Conservation (phyloP, 306 rosid species). For the Sophora flavescens region DNA sequence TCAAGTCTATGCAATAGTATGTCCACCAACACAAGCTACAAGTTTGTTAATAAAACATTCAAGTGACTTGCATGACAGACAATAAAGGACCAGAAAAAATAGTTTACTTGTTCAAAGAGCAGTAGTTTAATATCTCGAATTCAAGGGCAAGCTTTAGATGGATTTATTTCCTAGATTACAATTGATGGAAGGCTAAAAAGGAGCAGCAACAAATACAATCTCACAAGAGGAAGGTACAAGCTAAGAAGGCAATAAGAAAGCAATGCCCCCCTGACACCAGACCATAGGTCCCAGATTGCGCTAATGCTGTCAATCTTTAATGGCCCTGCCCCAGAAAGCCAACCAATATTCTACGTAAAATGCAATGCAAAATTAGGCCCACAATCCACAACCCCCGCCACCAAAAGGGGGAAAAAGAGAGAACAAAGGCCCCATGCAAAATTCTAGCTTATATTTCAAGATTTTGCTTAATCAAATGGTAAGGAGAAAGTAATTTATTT, state of each 20-base stretch:
- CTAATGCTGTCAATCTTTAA: not conserved
- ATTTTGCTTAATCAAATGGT: not conserved
- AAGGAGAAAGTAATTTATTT: not conserved
- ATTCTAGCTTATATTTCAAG: not conserved
- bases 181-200: not conserved
- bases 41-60: not conserved
- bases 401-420: not conserved
- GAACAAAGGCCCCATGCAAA: not conserved
- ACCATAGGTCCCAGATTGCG: not conserved
- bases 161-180: not conserved
- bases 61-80: not conserved
- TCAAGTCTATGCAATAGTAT: not conserved
- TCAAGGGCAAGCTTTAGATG: not conserved
- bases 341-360: not conserved
- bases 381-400: not conserved
- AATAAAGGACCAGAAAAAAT: not conserved
- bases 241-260: not conserved
- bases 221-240: not conserved
- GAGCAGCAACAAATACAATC: not conserved
- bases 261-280: not conserved
- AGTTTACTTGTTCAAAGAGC: not conserved
- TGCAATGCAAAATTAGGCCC: not conserved
- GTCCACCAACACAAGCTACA: constrained; percentile 6
- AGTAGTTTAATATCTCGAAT: not conserved
- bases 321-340: not conserved